Base-by-base conservation (phyloP, 768 basidiomycete genomes). In the Kwoniella sp. region DNA sequence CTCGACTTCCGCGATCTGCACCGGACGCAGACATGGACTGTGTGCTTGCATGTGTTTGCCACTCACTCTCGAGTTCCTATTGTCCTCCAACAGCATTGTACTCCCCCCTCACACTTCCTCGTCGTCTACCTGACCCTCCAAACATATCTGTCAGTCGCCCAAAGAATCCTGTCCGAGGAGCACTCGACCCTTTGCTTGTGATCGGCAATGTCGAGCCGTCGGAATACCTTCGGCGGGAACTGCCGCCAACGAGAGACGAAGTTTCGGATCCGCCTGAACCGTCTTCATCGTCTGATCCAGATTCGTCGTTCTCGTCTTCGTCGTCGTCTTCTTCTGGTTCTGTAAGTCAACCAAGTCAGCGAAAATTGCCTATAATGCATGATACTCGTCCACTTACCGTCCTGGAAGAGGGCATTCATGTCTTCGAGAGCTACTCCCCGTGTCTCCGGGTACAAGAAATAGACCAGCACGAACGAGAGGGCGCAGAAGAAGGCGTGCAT, bases 401-500 rank as follows among this genome's bases (percentile, higher is more conserved):
- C 79, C 11, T 76, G 76, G 58, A 80, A 80, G 23, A 78, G 65
- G 37, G 61, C 58, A 63, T 78, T 76, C 79, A 80, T 80, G 38
- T 77, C 76, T 59, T 80, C 74, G 37, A 76, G 51, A 4, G 69
- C 67, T 13, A 80, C 77, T 38, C 77, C 77, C 29, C 74, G 61
- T 1, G 79, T 80, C 52, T 80, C 79, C n/a, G 77, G 77, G 52
- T 77, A 80, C 26, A 80, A 55, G 63, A 78, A 78, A 63, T 75
- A 79, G 1, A 78, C 78, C 50, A 93, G 83, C 53, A 95, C 82
- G 77, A 94, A 91, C 75, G 91, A 91, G 74, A 90, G 88, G 9
- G 86, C 86, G 77, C 92, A 93, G 81, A 92, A 93, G 82, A 92
- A 92, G 0, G 89, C 92, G 72, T 95, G 93, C 92, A 97, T 94